Evolutionary conservation across 2,329 filamentous ascomycete species (phyloP), one percentile per base, ranked within the genome.

Genomic region (Rasamsonia emersonii): DNA sequence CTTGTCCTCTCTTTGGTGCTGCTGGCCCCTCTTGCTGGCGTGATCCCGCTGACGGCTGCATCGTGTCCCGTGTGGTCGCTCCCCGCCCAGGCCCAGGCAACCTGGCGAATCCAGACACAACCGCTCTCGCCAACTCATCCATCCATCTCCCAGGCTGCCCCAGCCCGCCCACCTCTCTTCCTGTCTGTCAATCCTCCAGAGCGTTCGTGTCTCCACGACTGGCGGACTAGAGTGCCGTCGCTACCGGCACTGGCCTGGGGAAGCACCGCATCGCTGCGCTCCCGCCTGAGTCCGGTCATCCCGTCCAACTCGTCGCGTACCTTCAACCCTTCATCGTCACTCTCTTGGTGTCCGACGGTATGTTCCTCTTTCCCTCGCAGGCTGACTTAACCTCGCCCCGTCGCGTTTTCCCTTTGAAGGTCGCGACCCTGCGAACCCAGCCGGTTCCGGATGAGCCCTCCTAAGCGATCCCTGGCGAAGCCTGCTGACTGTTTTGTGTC

Each of bases 331-430:
- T 49, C 43, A 37, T 43, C 40, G 50, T 56, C 50, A 45, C 41
- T 55, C 51, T 39, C 50, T 54, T 41, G 31, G 37, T 41, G 46
- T 41, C 42, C 46, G 45, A 54, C 50, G 49, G 54, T 58, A 51
- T 36, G 50, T 14, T 38, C 26, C 27, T 20, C 19, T 40, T 30
- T 25, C 20, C 24, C 16, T 18, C 6, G 9, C 27, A 20, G 21
- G 11, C 29, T 31, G 13, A 28, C 29, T 25, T 18, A 9, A 23
- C 28, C 15, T 14, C 10, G 10, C 29, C 33, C 18, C 18, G 21
- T 30, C 10, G 13, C 18, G 10, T 8, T 15, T 27, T 15, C 24
- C 13, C 10, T 21, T 27, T 30, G 33, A 26, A 16, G 18, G 21
- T 33, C 23, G 11, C 18, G 9, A 23, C 23, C 18, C 21, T 32